phyloP scores from a whole-genome alignment of 2,329 filamentous ascomycete genomes.

The Fusarium miscanthi region DNA sequence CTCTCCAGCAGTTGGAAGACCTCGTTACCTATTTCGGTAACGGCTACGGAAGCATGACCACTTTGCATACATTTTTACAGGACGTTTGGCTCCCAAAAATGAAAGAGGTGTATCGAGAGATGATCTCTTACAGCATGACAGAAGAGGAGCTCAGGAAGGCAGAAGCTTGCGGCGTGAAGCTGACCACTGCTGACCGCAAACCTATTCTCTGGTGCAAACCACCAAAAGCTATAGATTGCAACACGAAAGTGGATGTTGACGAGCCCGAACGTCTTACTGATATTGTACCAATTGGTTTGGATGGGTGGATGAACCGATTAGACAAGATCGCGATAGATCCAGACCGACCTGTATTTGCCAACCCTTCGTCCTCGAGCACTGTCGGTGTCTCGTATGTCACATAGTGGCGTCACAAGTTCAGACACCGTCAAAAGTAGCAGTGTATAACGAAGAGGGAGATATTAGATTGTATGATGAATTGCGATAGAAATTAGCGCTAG shows the following conservation, averaged over 20 bases:
- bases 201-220: rapidly evolving
- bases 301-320: rapidly evolving
- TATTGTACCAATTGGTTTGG: rapidly evolving
- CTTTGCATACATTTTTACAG: rapidly evolving
- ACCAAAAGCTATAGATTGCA: background rate
- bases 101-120: rapidly evolving
- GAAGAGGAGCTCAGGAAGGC: background rate
- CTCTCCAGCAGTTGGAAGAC: rapidly evolving
- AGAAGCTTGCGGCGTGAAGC: rapidly evolving
- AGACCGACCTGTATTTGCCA: background rate
- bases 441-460: rapidly evolving
- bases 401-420: too few relatives aligned
- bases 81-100: background rate
- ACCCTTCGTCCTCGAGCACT: too few relatives aligned
- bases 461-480: background rate
- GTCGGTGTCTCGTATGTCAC: rapidly evolving
- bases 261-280: rapidly evolving
- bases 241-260: background rate
- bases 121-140: rapidly evolving
- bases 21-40: rapidly evolving
- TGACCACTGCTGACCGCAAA: rapidly evolving
- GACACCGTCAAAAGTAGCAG: rapidly evolving
- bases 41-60: background rate
- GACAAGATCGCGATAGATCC: background rate
- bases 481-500: rapidly evolving